A percentile compares a stretch with the other conserved stretches of the same genome.
These are phyloP conservation scores for Lactarius evosmus DNA, from an alignment of 768 basidiomycete genomes.

Conservation along the genomic window DNA sequence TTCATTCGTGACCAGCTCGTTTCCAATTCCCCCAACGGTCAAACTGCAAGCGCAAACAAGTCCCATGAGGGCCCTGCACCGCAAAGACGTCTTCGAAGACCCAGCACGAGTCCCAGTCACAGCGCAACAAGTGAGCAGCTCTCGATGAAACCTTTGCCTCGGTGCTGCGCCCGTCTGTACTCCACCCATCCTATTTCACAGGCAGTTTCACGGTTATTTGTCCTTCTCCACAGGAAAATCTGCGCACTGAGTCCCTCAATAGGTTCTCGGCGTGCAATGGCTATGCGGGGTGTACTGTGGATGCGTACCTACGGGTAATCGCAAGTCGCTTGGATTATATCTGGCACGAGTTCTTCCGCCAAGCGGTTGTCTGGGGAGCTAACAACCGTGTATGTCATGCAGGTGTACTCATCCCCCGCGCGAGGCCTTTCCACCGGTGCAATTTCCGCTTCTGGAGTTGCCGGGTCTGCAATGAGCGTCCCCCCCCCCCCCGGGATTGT, in stretches of 20 bases:
- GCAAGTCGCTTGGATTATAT: constrained; percentile 44
- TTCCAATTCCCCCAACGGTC: background rate
- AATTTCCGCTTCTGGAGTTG: background rate
- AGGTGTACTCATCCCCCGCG: background rate
- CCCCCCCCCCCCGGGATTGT: background rate
- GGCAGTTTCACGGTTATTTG: constrained; percentile 34
- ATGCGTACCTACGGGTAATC: constrained; percentile 30
- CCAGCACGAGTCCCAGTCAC: constrained; percentile 3
- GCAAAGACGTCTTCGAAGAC: background rate
- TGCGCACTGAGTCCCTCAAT: constrained; percentile 46
- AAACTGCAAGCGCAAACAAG: background rate
- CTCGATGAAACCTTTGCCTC: constrained; percentile 10
- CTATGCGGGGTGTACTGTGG: constrained; percentile 44
- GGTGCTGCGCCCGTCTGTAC: constrained; percentile 52
- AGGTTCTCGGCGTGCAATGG: constrained; percentile 51
- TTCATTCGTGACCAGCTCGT: background rate
- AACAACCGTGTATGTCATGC: background rate
- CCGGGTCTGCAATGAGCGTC: background rate
- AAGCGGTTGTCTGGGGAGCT: background rate
- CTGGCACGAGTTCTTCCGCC: background rate
- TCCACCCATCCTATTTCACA: constrained; percentile 60
- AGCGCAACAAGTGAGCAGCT: constrained; percentile 14
- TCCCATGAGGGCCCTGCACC: background rate
- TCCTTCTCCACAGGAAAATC: constrained; percentile 24
- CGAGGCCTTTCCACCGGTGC: background rate